Base-by-base conservation (phyloP, 1,284 basidiomycete genomes). In the Fomitiporia mediterranea region DNA sequence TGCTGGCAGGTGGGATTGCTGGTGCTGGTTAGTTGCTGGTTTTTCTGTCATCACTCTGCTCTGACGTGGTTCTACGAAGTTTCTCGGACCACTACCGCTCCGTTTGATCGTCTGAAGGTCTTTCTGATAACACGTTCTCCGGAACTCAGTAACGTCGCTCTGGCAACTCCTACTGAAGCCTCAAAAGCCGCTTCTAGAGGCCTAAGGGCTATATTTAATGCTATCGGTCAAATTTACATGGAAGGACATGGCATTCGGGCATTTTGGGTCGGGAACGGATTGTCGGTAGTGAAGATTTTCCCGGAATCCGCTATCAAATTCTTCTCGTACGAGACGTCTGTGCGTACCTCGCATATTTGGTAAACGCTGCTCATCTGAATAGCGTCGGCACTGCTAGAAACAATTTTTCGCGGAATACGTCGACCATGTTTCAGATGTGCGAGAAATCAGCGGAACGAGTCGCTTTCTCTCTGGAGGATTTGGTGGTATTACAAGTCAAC, bases 301-400 rank as follows among this genome's bases (percentile, higher is more conserved):
- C 96, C 89, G 30, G 95, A 98, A 75, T 94, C 90, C 42, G 97
- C 97, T 17, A 98, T 99, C 81, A 99, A 98, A 72, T 99, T 99
- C 74, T 85, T 97, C 64, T 74, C 90, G 5, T 99, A 98, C 71
- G 97, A 99, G 72, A 91, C 91, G 60, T 85, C 91, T 53, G 90
- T 92, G 64, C 71, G 83, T 82, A 8, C 42, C 38, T 51, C 52
- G 56, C 62, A 28, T 50, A 34, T 28, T n/a, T 46, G n/a, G n/a
- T 40, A 55, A 61, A 56, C 54, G 56, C 58, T 60, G 60, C 63
- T 63, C 61, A 39, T 60, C 49, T 49, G 58, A 64, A 44, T 55
- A 39, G 54, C 53, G 57, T 63, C 23, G 53, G 51, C 34, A 9
- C 5, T 11, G 13, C 6, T 65, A 94, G 82, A 99, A 99, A 86